A percentile compares a stretch with the other conserved stretches of the same genome.
Evolutionary conservation across 768 basidiomycete species (phyloP).

Genomic region (Macrolepiota dolichaula): DNA sequence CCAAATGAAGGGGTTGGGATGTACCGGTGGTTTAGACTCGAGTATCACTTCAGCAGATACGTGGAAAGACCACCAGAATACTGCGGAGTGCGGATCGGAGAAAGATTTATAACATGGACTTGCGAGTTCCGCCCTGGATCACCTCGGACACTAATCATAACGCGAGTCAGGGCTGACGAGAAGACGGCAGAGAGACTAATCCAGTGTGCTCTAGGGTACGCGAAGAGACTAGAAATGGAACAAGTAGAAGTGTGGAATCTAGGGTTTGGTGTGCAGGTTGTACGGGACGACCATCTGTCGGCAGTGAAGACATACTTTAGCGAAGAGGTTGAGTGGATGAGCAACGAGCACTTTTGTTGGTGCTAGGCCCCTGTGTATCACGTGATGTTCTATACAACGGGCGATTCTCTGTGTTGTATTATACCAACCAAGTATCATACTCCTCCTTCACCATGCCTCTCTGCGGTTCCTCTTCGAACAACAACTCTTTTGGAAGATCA

Average conservation of each 20-base stretch:
- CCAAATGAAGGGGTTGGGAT: constrained; percentile 25
- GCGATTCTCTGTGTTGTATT: background rate
- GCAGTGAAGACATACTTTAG: constrained; percentile 42
- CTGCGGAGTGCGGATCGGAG: constrained; percentile 14
- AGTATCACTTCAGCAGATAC: constrained; percentile 18
- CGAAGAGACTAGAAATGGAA: constrained; percentile 21
- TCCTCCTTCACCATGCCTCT: constrained; percentile 40
- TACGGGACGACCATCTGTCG: constrained; percentile 34
- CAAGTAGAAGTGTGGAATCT: constrained; percentile 46
- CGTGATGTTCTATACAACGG: background rate
- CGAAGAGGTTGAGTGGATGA: constrained; percentile 17
- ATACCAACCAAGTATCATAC: background rate
- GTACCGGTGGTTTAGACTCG: constrained; percentile 22
- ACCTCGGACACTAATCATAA: constrained; percentile 19
- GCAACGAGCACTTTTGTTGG: constrained; percentile 26
- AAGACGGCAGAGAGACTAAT: constrained; percentile 31
- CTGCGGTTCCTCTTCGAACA: constrained; percentile 52
- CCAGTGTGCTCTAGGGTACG: constrained; percentile 23
- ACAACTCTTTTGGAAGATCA: constrained; percentile 52
- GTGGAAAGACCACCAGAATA: constrained; percentile 11
- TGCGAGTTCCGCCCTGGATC: constrained; percentile 16
- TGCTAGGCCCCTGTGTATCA: constrained; percentile 14
- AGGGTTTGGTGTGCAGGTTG: constrained; percentile 25
- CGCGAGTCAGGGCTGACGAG: constrained; percentile 21
- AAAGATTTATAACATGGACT: constrained; percentile 25